phyloP scores from a whole-genome alignment of 768 basidiomycete genomes.

The Thelephora aurantiotincta region DNA sequence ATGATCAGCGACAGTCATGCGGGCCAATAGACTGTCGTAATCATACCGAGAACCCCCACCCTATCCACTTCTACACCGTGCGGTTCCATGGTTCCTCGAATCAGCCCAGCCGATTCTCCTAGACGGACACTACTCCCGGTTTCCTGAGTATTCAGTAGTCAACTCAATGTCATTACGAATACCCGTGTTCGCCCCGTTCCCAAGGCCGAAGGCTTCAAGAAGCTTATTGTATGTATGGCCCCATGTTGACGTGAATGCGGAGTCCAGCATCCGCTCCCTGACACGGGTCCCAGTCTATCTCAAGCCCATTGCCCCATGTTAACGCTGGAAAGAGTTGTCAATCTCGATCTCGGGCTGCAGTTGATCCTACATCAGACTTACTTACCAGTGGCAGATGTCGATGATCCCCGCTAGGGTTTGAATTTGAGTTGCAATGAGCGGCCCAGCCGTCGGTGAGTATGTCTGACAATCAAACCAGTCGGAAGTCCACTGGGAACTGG shows the following conservation, averaged over 20 bases:
- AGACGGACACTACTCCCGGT: conserved; percentile 92
- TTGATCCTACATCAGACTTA: conserved; percentile 6
- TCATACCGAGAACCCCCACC: conserved; percentile 62
- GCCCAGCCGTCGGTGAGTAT: conserved; percentile 94
- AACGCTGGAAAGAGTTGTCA: conserved; percentile 37
- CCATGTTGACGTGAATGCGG: conserved; percentile 86
- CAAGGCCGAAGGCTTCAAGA: conserved; percentile 81
- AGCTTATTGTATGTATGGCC: conserved; percentile 85
- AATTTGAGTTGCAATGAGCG: conserved; percentile 93
- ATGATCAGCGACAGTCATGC: too few relatives aligned
- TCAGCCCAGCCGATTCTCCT: conserved; percentile 80
- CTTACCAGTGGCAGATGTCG: too few relatives aligned
- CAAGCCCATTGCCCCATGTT: conserved; percentile 74
- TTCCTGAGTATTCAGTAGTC: conserved; percentile 36
- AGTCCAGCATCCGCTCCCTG: conserved; percentile 88
- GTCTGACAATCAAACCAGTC: conserved; percentile 85
- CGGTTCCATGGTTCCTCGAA: conserved; percentile 98
- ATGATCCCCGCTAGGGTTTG: conserved; percentile 39
- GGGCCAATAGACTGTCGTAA: too few relatives aligned
- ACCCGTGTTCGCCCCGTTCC: conserved; percentile 88
- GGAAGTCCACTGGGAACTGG: conserved; percentile 97
- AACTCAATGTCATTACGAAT: conserved; percentile 31
- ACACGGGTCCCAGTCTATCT: conserved; percentile 97
- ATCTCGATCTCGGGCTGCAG: not conserved
- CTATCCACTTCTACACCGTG: conserved; percentile 93